A percentile compares a stretch with the other conserved stretches of the same genome.
These are phyloP conservation scores for Cucurbitaria berberidis DNA, from an alignment of 2,329 filamentous ascomycete species.

Conservation along the genomic window DNA sequence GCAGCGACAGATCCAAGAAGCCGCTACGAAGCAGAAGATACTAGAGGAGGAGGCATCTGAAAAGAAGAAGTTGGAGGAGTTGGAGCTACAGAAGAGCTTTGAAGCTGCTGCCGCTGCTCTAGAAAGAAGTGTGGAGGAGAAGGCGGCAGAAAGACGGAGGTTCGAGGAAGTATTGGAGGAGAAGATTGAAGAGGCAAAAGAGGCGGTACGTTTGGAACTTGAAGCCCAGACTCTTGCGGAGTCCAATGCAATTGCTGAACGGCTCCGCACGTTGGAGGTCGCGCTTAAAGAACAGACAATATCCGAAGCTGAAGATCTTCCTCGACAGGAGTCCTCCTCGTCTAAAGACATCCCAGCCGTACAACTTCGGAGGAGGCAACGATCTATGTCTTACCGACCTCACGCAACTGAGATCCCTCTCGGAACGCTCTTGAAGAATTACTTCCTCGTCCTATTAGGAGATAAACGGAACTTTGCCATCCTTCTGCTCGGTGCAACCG, in stretches of 20 bases:
- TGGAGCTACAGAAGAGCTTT: conserved; percentile 33
- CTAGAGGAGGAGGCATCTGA: conserved; percentile 34
- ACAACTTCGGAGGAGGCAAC: background rate
- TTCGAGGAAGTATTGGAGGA: conserved; percentile 35
- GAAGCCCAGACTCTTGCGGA: conserved; percentile 39
- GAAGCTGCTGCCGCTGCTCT: conserved; percentile 35
- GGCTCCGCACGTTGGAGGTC: conserved; percentile 38
- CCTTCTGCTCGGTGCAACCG: conserved; percentile 52
- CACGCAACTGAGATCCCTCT: conserved; percentile 56
- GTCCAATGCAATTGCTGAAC: conserved; percentile 35
- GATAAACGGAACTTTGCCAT: conserved; percentile 63
- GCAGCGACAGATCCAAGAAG: conserved; percentile 41
- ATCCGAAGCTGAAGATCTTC: conserved; percentile 5
- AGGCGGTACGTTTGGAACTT: conserved; percentile 40
- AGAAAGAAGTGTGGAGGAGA: conserved; percentile 34
- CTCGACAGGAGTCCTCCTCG: conserved; percentile 9
- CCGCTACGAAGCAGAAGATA: conserved; percentile 36
- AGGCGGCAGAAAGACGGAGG: conserved; percentile 33
- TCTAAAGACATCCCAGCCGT: conserved; percentile 9
- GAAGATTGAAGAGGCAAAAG: conserved; percentile 42
- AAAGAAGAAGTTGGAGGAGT: conserved; percentile 34
- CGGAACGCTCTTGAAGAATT: conserved; percentile 59
- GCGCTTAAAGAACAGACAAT: conserved; percentile 30
- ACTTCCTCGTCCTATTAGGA: conserved; percentile 57
- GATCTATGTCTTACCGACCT: conserved; percentile 14